Evolutionary conservation across 2,329 filamentous ascomycete genomes (phyloP).

Genomic region (Exophiala alcalophila): DNA sequence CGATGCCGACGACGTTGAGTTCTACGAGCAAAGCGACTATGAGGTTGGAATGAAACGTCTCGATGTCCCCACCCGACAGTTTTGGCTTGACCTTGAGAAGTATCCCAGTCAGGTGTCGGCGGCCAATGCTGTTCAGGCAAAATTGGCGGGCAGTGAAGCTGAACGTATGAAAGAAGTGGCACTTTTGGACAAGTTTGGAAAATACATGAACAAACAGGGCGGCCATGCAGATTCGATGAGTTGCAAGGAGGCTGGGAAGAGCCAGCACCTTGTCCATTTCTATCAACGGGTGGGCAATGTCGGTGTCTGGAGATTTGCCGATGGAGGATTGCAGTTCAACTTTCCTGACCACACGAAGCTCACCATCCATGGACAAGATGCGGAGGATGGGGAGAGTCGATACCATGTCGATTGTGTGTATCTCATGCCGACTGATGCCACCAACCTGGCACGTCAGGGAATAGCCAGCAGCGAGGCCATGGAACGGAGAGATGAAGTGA

Average conservation of each 20-base stretch:
- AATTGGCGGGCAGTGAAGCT: slow-evolving; percentile 38
- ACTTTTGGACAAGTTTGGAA: slow-evolving; percentile 50
- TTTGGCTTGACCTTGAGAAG: slow-evolving; percentile 30
- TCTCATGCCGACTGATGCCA: slow-evolving; percentile 46
- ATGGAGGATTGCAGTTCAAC: slow-evolving; percentile 52
- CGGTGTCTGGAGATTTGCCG: slow-evolving; percentile 52
- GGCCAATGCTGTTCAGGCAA: slow-evolving; percentile 26
- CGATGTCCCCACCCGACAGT: slow-evolving; percentile 40
- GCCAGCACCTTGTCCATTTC: slow-evolving; percentile 47
- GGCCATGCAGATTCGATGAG: slow-evolving; percentile 39
- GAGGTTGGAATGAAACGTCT: slow-evolving; percentile 42
- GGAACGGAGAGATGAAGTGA: slow-evolving; percentile 32
- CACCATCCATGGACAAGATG: slow-evolving; percentile 39
- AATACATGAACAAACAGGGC: slow-evolving; percentile 51
- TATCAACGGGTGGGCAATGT: slow-evolving; percentile 52
- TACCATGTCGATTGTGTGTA: slow-evolving; percentile 47
- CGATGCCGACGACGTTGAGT: slow-evolving; percentile 41
- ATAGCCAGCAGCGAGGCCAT: slow-evolving; percentile 42
- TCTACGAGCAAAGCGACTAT: slow-evolving; percentile 46
- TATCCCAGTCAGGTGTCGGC: slow-evolving; percentile 25
- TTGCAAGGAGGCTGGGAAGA: slow-evolving; percentile 28
- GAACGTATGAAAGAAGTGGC: slow-evolving; percentile 50
- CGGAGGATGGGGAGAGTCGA: slow-evolving; percentile 26
- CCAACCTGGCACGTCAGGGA: slow-evolving; percentile 41
- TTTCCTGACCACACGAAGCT: slow-evolving; percentile 54